Evolutionary conservation across 768 basidiomycete genomes (phyloP).

Genomic region (Leccinum aurantiacum): DNA sequence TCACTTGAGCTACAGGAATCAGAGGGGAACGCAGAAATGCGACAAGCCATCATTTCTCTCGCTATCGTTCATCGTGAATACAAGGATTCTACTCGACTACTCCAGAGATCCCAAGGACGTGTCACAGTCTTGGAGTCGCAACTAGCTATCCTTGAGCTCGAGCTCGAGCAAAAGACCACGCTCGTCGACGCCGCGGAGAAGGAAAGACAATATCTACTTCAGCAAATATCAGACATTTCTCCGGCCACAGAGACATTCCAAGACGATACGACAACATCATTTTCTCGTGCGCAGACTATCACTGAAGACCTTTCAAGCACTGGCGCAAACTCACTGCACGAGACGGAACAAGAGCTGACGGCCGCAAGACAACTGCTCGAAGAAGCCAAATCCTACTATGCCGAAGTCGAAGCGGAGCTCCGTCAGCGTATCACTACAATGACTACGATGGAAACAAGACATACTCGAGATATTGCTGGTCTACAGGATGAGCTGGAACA

Average conservation of each 20-base stretch:
- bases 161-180: slow-evolving; percentile 7
- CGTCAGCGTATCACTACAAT: slow-evolving; percentile 28
- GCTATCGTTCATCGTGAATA: slow-evolving; percentile 24
- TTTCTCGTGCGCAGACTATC: background rate
- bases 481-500: slow-evolving; percentile 29
- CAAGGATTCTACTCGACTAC: slow-evolving; percentile 13
- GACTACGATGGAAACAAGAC: slow-evolving; percentile 14
- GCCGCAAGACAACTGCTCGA: slow-evolving; percentile 35
- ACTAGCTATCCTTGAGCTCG: slow-evolving; percentile 4
- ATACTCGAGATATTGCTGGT: slow-evolving; percentile 18
- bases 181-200: slow-evolving; percentile 9
- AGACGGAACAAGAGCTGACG: slow-evolving; percentile 36
- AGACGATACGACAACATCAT: background rate
- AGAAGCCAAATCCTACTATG: slow-evolving; percentile 36
- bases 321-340: slow-evolving; percentile 31
- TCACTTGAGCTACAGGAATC: slow-evolving; percentile 9
- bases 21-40: slow-evolving; percentile 8
- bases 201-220: slow-evolving; percentile 14
- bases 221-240: slow-evolving; percentile 10
- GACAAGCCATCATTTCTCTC: slow-evolving; percentile 24
- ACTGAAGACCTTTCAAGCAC: background rate
- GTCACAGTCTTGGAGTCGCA: slow-evolving; percentile 20
- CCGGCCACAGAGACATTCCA: background rate
- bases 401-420: slow-evolving; percentile 33
- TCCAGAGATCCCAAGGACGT: slow-evolving; percentile 9